Conservation (phyloP, 352 stramenopile species). For the Globisporangium polare region DNA sequence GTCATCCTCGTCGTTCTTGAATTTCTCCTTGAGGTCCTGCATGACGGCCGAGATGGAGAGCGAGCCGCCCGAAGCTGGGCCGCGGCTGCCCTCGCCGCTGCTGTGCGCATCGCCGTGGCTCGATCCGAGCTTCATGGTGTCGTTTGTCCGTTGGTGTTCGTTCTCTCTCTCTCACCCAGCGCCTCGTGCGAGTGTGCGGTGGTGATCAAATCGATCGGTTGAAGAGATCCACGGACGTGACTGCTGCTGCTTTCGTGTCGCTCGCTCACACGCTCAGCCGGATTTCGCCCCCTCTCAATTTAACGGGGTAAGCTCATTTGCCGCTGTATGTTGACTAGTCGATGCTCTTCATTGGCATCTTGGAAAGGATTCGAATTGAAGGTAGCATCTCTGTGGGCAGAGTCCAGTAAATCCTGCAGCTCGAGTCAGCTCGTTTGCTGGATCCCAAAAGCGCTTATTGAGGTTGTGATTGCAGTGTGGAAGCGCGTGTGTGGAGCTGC, state of each 20-base stretch:
- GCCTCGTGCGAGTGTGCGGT: not conserved
- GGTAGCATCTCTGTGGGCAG: not conserved
- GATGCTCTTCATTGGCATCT: not conserved
- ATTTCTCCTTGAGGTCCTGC: conserved; percentile 97
- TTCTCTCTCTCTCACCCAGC: not conserved
- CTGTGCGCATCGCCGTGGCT: conserved; percentile 47
- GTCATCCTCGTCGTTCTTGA: conserved; percentile 98
- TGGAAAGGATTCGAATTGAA: not conserved
- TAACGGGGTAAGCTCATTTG: not conserved
- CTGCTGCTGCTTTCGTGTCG: conserved; percentile 8
- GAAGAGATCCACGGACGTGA: conserved; percentile 1
- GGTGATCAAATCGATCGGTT: not conserved
- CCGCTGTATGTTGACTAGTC: not conserved
- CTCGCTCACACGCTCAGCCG: not conserved
- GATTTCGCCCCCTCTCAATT: conserved; percentile 9
- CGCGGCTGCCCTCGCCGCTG: conserved; percentile 32
- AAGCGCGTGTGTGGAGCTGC: not conserved
- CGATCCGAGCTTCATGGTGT: conserved; percentile 46
- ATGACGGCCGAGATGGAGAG: conserved; percentile 86
- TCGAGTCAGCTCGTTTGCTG: not conserved
- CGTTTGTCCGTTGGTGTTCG: conserved; percentile 7
- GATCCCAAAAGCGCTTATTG: not conserved
- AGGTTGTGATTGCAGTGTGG: not conserved
- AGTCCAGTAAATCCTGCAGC: not conserved
- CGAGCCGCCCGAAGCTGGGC: conserved; percentile 25